A percentile compares a stretch with the other conserved stretches of the same genome.
Evolutionary conservation across 2,329 filamentous ascomycete genomes (phyloP).

Genomic region (Cercospora sp.): DNA sequence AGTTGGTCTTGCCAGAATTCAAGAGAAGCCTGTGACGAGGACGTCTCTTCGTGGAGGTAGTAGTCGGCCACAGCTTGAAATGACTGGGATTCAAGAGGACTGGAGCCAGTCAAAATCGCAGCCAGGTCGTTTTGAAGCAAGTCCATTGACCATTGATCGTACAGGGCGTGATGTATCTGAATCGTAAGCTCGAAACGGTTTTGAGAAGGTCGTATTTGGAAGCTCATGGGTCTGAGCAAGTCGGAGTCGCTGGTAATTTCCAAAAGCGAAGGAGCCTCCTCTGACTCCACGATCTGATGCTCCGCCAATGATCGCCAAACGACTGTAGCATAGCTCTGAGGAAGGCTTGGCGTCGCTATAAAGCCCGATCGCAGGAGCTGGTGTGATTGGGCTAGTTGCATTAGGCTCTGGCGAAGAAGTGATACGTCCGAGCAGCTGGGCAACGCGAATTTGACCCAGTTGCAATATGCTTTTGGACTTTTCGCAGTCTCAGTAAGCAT

Average conservation of each 20-base stretch:
- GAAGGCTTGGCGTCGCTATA: constrained; percentile 46
- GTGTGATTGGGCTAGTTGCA: constrained; percentile 55
- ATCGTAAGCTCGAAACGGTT: constrained; percentile 45
- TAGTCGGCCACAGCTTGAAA: constrained; percentile 62
- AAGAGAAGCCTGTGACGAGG: constrained; percentile 22
- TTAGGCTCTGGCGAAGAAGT: constrained; percentile 47
- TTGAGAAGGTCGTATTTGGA: constrained; percentile 54
- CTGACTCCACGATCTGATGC: constrained; percentile 34
- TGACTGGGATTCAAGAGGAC: constrained; percentile 50
- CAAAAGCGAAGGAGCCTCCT: constrained; percentile 25
- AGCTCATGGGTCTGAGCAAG: constrained; percentile 59
- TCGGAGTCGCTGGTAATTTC: constrained; percentile 33
- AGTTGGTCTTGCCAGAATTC: constrained; percentile 72
- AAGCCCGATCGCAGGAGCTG: constrained; percentile 76
- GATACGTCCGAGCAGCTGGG: constrained; percentile 28
- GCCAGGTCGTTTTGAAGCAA: constrained; percentile 72
- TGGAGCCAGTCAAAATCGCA: constrained; percentile 46
- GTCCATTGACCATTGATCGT: constrained; percentile 86
- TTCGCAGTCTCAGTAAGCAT: constrained; percentile 76
- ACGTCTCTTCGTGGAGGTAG: constrained; percentile 36
- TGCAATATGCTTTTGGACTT: constrained; percentile 68
- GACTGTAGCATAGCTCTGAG: constrained; percentile 60
- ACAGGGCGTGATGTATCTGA: constrained; percentile 77
- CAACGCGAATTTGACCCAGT: constrained; percentile 69
- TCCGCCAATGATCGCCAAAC: constrained; percentile 57